Percentiles rank a stretch among this genome's conserved stretches.
These are phyloP conservation scores for Xylaria sp. DNA, from an alignment of 2,329 filamentous ascomycete species.

Conservation along the genomic window DNA sequence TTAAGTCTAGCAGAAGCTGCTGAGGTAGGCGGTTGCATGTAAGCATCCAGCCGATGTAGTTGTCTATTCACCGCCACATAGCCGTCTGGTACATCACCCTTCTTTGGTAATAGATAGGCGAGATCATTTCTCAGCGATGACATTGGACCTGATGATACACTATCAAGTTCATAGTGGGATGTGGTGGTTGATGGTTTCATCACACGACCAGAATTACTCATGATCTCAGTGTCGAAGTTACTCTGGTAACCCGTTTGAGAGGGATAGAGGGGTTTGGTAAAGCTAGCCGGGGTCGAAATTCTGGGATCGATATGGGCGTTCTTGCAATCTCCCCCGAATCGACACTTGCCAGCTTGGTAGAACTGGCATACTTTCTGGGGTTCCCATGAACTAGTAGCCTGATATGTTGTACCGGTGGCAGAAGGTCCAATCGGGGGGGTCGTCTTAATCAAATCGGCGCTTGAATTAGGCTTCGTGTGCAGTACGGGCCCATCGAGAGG, in stretches of 20 bases:
- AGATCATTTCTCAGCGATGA: slow-evolving; percentile 8
- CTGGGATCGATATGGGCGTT: slow-evolving; percentile 40
- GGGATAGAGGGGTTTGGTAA: slow-evolving; percentile 15
- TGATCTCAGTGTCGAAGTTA: slow-evolving; percentile 28
- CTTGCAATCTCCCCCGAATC: slow-evolving; percentile 46
- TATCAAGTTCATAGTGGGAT: slow-evolving; percentile 15
- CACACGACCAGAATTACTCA: slow-evolving; percentile 13
- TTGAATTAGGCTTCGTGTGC: slow-evolving; percentile 19
- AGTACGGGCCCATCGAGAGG: slow-evolving; percentile 44
- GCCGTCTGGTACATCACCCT: slow-evolving; percentile 43
- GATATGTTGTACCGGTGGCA: slow-evolving; percentile 3
- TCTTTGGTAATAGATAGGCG: slow-evolving; percentile 39
- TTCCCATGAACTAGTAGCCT: slow-evolving; percentile 20
- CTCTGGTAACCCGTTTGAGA: slow-evolving; percentile 22
- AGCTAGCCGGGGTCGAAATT: neutral
- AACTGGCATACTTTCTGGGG: slow-evolving; percentile 44
- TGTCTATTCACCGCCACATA: slow-evolving; percentile 45
- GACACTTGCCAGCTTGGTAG: slow-evolving; percentile 46
- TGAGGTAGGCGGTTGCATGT: slow-evolving; percentile 38
- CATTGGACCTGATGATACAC: slow-evolving; percentile 11
- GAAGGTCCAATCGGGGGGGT: neutral
- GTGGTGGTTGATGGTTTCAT: slow-evolving; percentile 18
- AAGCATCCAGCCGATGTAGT: slow-evolving; percentile 47
- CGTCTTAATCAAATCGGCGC: slow-evolving; percentile 8
- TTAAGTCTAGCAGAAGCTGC: slow-evolving; percentile 39